Evolutionary conservation across 768 basidiomycete genomes (phyloP), one percentile per base, ranked within the genome.

Genomic region (Psilocybe azurescens): DNA sequence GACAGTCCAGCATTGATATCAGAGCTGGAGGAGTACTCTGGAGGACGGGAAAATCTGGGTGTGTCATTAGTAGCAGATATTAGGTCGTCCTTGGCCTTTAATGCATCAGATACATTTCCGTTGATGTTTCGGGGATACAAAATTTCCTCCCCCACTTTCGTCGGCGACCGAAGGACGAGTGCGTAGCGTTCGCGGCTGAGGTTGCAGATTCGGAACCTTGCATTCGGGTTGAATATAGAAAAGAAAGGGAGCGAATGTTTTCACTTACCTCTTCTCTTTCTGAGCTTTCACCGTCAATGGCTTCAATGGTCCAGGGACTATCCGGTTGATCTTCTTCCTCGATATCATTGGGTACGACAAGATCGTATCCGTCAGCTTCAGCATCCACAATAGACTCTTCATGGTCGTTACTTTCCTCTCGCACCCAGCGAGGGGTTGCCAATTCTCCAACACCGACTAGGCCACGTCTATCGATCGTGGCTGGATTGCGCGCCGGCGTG

Each of bases 391-490:
- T 56, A 10, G 65, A 61, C 24, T 68, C 57, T 30, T 69, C 59
- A 28, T 59, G 49, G 49, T 69, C 64, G 54, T 63, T 67, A 5
- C 61, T 51, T 14, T 61, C 81, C 30, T 77, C 73, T 70, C 85
- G 85, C 62, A 84, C 84, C 96, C 95, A 99, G 63, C 95, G 86
- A 52, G 97, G 97, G n/a, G 97, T 99, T 18, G 95, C 81, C 33
- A 99, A 86, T 76, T 99, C 97, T 39, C 97, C 97, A 5, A 99
- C 92, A 28, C 97, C 97, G 56, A 99, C 87, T 44, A 99, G 86
- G 39, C 88, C 91, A 16, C 87, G 84, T 60, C 97, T 84, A 78
- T 99, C 95, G 63, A 95, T 94, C 66, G 79, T 73, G 20, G 91
- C 86, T 20, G 91, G 90, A 77, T 94, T 89, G 61, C 86, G 83